Percentiles rank a stretch among this genome's conserved stretches.
These are phyloP conservation scores for Athelia sp. DNA, from an alignment of 1,284 basidiomycete species.

Conservation along the genomic window DNA sequence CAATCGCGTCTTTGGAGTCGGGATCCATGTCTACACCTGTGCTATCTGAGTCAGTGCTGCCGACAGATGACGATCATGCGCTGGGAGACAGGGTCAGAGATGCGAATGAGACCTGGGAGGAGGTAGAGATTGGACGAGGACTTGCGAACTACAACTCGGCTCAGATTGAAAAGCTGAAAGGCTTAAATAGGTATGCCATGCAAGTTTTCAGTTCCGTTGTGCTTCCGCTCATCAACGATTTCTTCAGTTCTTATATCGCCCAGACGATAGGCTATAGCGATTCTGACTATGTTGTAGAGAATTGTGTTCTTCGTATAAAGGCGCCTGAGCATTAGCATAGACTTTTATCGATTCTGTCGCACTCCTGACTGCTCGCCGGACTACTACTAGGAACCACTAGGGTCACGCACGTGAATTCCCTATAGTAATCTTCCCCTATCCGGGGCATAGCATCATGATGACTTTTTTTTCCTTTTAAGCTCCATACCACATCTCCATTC, in stretches of 20 bases:
- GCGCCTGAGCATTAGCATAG: background rate
- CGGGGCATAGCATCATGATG: too few species aligned
- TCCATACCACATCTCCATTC: background rate
- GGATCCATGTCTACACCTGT: slow-evolving; percentile 29
- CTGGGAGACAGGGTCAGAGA: slow-evolving; percentile 23
- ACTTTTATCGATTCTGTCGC: too few species aligned
- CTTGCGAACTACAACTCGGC: slow-evolving; percentile 94
- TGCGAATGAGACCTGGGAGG: slow-evolving; percentile 58
- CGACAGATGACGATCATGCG: slow-evolving; percentile 24
- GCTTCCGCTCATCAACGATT: slow-evolving; percentile 2
- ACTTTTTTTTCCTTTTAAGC: too few species aligned
- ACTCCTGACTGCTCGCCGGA: too few species aligned
- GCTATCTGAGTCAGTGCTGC: slow-evolving; percentile 16
- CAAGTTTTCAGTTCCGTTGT: slow-evolving; percentile 6
- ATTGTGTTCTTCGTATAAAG: slow-evolving; percentile 65
- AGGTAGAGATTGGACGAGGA: slow-evolving; percentile 90
- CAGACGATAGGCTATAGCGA: slow-evolving; percentile 89
- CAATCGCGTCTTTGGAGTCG: slow-evolving; percentile 31
- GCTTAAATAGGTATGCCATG: slow-evolving; percentile 71
- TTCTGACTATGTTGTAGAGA: slow-evolving; percentile 95
- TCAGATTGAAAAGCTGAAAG: slow-evolving; percentile 87
- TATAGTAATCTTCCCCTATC: too few species aligned
- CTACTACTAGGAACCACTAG: too few species aligned
- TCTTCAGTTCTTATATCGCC: slow-evolving; percentile 71
- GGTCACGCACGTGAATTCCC: too few species aligned